Evolutionary conservation across 805 yeast genomes (phyloP).

Genomic region (Lipomyces starkeyi): DNA sequence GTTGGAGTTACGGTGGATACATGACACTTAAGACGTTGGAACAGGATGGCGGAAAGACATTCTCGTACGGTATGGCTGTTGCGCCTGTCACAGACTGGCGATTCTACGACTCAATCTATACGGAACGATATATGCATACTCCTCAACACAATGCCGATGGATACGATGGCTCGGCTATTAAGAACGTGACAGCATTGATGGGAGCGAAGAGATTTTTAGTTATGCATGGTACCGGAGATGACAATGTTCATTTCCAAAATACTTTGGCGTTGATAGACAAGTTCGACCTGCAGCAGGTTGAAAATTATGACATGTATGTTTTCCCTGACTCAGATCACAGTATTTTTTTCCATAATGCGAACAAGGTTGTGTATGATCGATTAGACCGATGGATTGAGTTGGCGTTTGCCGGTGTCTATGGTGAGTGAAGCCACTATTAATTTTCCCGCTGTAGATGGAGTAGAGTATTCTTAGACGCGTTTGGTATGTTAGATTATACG

Average conservation of each 20-base stretch:
- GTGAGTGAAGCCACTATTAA: background rate
- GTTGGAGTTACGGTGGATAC: conserved; percentile 98
- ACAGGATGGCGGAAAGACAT: conserved; percentile 72
- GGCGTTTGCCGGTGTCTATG: conserved; percentile 31
- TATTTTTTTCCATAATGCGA: conserved; percentile 80
- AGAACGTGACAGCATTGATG: conserved; percentile 61
- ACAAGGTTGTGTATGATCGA: conserved; percentile 71
- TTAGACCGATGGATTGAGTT: conserved; percentile 62
- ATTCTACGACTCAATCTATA: conserved; percentile 88
- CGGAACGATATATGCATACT: conserved; percentile 91
- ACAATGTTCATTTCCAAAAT: conserved; percentile 95
- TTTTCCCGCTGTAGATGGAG: background rate
- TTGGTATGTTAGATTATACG: background rate
- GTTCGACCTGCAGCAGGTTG: conserved; percentile 72
- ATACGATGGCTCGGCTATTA: conserved; percentile 63
- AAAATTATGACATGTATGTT: conserved; percentile 85
- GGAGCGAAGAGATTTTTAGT: conserved; percentile 70
- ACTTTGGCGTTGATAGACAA: conserved; percentile 77
- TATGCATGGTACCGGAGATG: conserved; percentile 98
- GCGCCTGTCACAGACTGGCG: conserved; percentile 98
- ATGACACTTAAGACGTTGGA: conserved; percentile 90
- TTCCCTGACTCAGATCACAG: conserved; percentile 95
- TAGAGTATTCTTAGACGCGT: no score
- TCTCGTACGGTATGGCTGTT: conserved; percentile 90
- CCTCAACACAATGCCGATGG: conserved; percentile 72